phyloP scores from a whole-genome alignment of 306 rosid species.

The Clitoria ternatea region DNA sequence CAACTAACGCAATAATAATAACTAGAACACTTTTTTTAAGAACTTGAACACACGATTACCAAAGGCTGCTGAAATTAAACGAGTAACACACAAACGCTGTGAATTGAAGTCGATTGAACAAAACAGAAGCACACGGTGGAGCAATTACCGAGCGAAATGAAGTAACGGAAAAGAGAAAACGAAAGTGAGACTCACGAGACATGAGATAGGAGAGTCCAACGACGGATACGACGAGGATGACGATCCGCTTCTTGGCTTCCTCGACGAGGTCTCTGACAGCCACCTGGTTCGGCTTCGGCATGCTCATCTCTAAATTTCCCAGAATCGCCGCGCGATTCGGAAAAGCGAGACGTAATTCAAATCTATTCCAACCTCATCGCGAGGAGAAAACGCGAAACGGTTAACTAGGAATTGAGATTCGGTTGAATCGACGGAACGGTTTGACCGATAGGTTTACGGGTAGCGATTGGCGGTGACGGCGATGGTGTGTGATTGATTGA shows the following conservation, averaged over 20 bases:
- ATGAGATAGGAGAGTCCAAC: conserved; percentile 92
- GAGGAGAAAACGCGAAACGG: not conserved
- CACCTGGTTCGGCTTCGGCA: conserved; percentile 49
- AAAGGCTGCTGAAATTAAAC: not conserved
- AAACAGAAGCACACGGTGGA: not conserved
- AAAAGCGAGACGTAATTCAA: not conserved
- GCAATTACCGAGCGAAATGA: not conserved
- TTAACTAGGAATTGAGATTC: not conserved
- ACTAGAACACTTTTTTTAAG: not conserved
- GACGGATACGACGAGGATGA: conserved; percentile 66
- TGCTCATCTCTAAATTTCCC: conserved; percentile 13
- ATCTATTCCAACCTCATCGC: conserved; percentile 1
- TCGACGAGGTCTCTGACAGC: conserved; percentile 82
- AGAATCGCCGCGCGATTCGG: conserved; percentile 2
- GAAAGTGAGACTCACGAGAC: conserved; percentile 62
- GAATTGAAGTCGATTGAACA: not conserved
- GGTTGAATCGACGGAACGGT: not conserved
- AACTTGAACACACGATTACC: not conserved
- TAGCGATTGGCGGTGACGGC: not conserved
- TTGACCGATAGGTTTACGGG: conserved; percentile 11
- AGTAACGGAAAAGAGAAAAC: not conserved
- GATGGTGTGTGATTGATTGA: conserved; percentile 6
- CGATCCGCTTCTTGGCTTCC: conserved; percentile 92
- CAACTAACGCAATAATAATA: not conserved
- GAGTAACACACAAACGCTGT: not conserved